These are phyloP conservation scores for Alternaria longipes DNA, from an alignment of 2,329 filamentous ascomycete genomes.

Conservation along the genomic window DNA sequence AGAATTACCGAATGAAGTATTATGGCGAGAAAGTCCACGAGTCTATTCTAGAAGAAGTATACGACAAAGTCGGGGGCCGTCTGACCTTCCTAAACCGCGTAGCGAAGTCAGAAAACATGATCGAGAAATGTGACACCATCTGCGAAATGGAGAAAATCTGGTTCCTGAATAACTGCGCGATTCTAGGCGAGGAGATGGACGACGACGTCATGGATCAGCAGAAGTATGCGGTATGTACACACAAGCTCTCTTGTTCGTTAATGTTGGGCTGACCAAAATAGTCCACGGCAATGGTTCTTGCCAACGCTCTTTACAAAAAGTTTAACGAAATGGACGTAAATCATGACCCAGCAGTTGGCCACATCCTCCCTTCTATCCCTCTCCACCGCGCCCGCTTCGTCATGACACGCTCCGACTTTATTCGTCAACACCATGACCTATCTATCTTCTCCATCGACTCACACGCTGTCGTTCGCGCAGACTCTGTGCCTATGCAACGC, in stretches of 20 bases:
- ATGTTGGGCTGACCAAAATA: constrained; percentile 43
- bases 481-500: constrained; percentile 94
- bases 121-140: constrained; percentile 77
- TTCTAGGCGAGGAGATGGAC: constrained; percentile 80
- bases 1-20: constrained; percentile 82
- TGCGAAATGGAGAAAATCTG: constrained; percentile 77
- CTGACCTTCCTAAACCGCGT: constrained; percentile 89
- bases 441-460: constrained; percentile 97
- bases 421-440: constrained; percentile 88
- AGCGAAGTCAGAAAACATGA: constrained; percentile 85
- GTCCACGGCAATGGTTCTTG: constrained; percentile 93
- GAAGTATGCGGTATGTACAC: constrained; percentile 80
- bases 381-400: constrained; percentile 66
- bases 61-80: constrained; percentile 85
- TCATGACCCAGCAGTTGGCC: constrained; percentile 73
- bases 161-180: constrained; percentile 81
- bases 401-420: constrained; percentile 96
- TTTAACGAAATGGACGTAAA: constrained; percentile 70
- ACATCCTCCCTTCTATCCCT: constrained; percentile 77
- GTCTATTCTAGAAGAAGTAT: constrained; percentile 76
- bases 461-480: constrained; percentile 84
- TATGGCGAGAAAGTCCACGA: constrained; percentile 68
- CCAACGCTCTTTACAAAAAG: constrained; percentile 86
- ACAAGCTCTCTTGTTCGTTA: not conserved
- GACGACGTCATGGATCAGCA: constrained; percentile 99